Percentiles rank a stretch among this genome's conserved stretches.
Conservation (phyloP, 352 stramenopile genomes). For the Globisporangium emineosum region DNA sequence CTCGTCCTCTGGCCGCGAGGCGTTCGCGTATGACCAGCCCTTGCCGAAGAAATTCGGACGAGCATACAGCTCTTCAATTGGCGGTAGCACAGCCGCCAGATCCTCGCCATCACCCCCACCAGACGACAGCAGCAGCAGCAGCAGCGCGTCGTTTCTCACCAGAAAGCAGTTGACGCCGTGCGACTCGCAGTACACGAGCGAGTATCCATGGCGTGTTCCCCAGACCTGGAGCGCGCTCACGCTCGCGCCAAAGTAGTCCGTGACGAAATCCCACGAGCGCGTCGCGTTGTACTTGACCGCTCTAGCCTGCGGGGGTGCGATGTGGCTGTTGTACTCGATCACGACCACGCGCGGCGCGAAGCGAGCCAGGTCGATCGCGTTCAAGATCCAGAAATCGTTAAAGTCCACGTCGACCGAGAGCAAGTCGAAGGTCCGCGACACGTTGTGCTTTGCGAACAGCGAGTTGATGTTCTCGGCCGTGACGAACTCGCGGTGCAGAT, state of each 20-base stretch:
- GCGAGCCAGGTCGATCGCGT: constrained; percentile 36
- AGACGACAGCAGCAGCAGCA: neutral
- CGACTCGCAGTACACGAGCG: constrained; percentile 77
- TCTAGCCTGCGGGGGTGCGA: constrained; percentile 38
- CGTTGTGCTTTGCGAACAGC: constrained; percentile 43
- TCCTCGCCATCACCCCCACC: constrained; percentile 1
- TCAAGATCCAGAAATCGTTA: constrained; percentile 71
- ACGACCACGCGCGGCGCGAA: constrained; percentile 58
- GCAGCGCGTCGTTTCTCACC: constrained; percentile 45
- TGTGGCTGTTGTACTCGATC: constrained; percentile 64
- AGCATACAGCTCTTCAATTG: constrained; percentile 30
- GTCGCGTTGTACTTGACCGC: constrained; percentile 40
- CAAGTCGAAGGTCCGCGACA: constrained; percentile 50
- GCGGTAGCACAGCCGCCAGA: constrained; percentile 25
- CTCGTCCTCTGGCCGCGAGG: constrained; percentile 30
- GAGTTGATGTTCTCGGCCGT: constrained; percentile 59
- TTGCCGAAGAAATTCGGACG: constrained; percentile 71
- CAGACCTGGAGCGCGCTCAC: constrained; percentile 48
- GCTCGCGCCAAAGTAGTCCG: constrained; percentile 58
- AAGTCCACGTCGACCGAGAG: constrained; percentile 76
- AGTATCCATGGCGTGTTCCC: constrained; percentile 41
- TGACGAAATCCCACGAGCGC: constrained; percentile 43
- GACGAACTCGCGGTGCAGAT: constrained; percentile 58
- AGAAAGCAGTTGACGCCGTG: constrained; percentile 78
- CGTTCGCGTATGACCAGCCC: constrained; percentile 48